Base-by-base conservation (phyloP, 2,329 filamentous ascomycete species). In the Aspergillus udagawae region DNA sequence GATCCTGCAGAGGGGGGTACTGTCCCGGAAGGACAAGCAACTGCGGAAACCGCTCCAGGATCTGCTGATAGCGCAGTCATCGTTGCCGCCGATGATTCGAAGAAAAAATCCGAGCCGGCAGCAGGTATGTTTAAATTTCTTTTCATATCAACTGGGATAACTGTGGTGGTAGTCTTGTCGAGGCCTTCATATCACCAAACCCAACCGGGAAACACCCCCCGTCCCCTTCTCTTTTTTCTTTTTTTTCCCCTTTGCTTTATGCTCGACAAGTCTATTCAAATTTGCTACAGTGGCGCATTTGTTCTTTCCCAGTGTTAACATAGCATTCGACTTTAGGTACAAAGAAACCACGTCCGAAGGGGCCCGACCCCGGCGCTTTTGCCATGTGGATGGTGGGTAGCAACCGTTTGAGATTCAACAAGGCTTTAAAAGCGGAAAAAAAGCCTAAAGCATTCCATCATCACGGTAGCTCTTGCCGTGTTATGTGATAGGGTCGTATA, bases 341-440 rank as follows among this genome's bases (percentile, higher is more conserved):
- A 17, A 77, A 76, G 56, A 77, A 73, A 54, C 59, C 66, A 7
- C 63, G 64, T 17, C 57, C 63, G 32, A 66, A 64, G 54, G 63
- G 58, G 32, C 57, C 57, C 4, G 66, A 69, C 49, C 73, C 73
- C 20, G 67, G 71, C 14, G 69, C 71, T 20, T 75, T 79, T 58
- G 72, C 76, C 3, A 70, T 70, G 64, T 79, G 77, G 77, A 75
- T 79, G 74, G 68, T 76, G 51, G 77, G 77, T 45, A 65, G 68
- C 44, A 66, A 70, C 53, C 61, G 64, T 50, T 60, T 61, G 47
- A 65, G 64, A 49, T 53, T 63, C n/a, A 67, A 65, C 60, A 67
- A 73, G 70, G 63, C 73, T 71, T 74, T 74, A 74, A 80, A 79
- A 73, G 71, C 63, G 70, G 72, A 69, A 72, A 79, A 79, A 74